Percentiles rank a stretch among this genome's conserved stretches.
Conservation (phyloP, 768 basidiomycete genomes). For the Grammothele lineata region DNA sequence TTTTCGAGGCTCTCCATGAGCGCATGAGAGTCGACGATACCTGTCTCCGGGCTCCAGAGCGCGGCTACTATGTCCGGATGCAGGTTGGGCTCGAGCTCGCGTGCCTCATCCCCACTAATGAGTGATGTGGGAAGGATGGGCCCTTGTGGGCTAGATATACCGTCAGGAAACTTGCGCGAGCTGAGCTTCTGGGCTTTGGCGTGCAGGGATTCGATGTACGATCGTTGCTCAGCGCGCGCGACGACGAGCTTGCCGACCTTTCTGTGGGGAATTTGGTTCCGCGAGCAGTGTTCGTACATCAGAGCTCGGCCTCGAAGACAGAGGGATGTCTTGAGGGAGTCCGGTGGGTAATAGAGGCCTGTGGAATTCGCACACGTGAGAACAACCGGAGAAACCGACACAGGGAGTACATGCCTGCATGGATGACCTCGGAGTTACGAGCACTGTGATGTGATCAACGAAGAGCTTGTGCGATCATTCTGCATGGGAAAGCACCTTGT, state of each 20-base stretch:
- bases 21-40: slow-evolving; percentile 84
- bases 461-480: no score
- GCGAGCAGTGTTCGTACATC: slow-evolving; percentile 72
- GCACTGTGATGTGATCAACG: slow-evolving; percentile 47
- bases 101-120: slow-evolving; percentile 62
- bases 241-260: slow-evolving; percentile 91
- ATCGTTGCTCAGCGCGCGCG: slow-evolving; percentile 59
- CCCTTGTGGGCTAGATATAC: slow-evolving; percentile 21
- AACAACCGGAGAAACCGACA: no score
- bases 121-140: slow-evolving; percentile 59
- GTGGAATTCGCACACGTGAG: background rate
- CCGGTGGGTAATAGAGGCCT: slow-evolving; percentile 82
- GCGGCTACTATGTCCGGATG: slow-evolving; percentile 64
- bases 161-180: slow-evolving; percentile 46
- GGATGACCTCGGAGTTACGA: slow-evolving; percentile 93
- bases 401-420: slow-evolving; percentile 54
- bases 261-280: slow-evolving; percentile 56
- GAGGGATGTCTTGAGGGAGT: slow-evolving; percentile 80
- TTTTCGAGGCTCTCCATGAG: slow-evolving; percentile 81
- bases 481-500: slow-evolving; percentile 50
- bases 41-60: slow-evolving; percentile 81
- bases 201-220: slow-evolving; percentile 70
- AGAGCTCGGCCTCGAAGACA: slow-evolving; percentile 85
- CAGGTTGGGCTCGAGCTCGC: slow-evolving; percentile 80
- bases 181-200: slow-evolving; percentile 52